These are phyloP conservation scores for Phytophthora citrophthora DNA, from an alignment of 352 stramenopile species.

Conservation along the genomic window DNA sequence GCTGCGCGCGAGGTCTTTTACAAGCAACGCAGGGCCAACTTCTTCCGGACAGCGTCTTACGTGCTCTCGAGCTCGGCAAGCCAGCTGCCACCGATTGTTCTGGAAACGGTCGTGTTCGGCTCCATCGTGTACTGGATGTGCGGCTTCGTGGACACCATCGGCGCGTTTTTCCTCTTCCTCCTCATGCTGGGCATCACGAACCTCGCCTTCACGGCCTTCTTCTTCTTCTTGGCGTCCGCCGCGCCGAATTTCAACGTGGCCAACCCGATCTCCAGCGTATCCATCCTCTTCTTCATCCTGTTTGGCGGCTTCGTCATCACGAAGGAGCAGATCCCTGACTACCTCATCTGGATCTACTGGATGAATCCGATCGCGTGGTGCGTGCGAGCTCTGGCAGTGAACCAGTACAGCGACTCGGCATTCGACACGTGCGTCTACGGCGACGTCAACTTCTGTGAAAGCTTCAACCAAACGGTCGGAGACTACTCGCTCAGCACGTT, in stretches of 20 bases:
- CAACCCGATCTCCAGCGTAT: conserved; percentile 20
- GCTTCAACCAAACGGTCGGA: conserved; percentile 1
- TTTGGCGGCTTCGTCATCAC: conserved; percentile 17
- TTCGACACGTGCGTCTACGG: conserved; percentile 9
- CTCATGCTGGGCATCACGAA: conserved; percentile 61
- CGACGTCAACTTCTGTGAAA: conserved; percentile 6
- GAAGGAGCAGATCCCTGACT: conserved; percentile 17
- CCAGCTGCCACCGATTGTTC: conserved; percentile 7
- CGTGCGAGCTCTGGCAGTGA: conserved; percentile 12
- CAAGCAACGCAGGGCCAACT: conserved; percentile 17
- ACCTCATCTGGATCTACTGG: conserved; percentile 21
- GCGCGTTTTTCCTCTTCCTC: conserved; percentile 29
- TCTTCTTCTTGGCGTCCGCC: conserved; percentile 31
- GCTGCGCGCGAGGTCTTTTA: conserved; percentile 44
- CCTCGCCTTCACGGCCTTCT: conserved; percentile 31
- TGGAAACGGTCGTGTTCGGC: conserved; percentile 56
- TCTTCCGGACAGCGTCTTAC: conserved; percentile 13
- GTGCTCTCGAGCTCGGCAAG: conserved; percentile 11
- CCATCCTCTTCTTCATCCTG: conserved; percentile 14
- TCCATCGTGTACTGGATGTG: conserved; percentile 41
- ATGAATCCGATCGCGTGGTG: conserved; percentile 11
- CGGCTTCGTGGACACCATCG: conserved; percentile 41
- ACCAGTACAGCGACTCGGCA: conserved; percentile 13
- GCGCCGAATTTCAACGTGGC: conserved; percentile 27
- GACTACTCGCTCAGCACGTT: conserved; percentile 13